phyloP scores from a whole-genome alignment of 495 filamentous ascomycete genomes.

The Aspergillus sclerotiicarbonarius region DNA sequence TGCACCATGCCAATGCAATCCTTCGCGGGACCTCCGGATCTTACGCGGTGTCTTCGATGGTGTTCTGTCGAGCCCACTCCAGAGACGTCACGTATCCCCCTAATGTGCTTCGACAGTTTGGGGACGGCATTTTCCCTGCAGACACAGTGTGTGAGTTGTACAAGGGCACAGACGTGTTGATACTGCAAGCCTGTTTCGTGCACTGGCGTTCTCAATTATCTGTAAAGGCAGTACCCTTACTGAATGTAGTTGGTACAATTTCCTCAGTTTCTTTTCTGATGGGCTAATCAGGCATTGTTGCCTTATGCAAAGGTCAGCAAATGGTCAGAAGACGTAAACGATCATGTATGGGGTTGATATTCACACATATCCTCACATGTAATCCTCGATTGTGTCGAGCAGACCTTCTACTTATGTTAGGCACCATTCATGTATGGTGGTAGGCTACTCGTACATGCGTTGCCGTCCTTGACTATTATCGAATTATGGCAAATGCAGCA shows the following conservation, averaged over 20 bases:
- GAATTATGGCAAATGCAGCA: background rate
- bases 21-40: background rate
- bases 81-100: conserved; percentile 1
- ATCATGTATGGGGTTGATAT: background rate
- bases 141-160: conserved; percentile 6
- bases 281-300: background rate
- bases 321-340: background rate
- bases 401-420: background rate
- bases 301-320: background rate
- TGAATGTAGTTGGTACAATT: background rate
- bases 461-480: background rate
- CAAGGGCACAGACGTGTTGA: background rate
- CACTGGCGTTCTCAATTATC: background rate
- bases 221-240: background rate
- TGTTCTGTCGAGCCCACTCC: background rate
- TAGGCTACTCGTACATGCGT: background rate
- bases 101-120: background rate
- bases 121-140: background rate
- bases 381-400: background rate
- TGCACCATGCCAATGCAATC: background rate
- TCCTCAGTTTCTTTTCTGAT: background rate
- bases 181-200: background rate
- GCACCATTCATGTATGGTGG: background rate
- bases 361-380: background rate
- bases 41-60: background rate